Percentiles rank a stretch among this genome's conserved stretches.
phyloP scores from a whole-genome alignment of 108 stramenopile species.

The Asterionellopsis glacialis region DNA sequence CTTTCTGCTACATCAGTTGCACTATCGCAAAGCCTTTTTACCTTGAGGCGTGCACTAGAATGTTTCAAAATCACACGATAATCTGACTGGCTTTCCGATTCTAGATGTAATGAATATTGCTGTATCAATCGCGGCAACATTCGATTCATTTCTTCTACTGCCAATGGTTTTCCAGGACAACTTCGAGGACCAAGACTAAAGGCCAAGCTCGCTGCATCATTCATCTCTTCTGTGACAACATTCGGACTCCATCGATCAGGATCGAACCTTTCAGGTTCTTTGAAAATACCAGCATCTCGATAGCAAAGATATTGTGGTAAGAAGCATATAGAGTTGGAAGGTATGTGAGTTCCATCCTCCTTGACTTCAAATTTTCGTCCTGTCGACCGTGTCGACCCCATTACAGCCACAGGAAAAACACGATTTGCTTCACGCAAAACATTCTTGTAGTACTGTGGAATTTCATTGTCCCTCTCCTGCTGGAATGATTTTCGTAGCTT shows the following conservation, averaged over 20 bases:
- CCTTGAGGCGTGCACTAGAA: too few relatives aligned
- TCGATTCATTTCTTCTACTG: too few relatives aligned
- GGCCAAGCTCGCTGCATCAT: too few relatives aligned
- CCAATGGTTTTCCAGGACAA: too few relatives aligned
- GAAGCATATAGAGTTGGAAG: slow-evolving; percentile 9
- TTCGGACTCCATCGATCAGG: slow-evolving; percentile 10
- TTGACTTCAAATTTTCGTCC: slow-evolving; percentile 7
- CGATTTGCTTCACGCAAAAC: slow-evolving; percentile 13
- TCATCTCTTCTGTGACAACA: too few relatives aligned
- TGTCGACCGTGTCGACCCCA: slow-evolving; percentile 14
- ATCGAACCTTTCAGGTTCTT: slow-evolving; percentile 9
- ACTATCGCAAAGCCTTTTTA: too few relatives aligned
- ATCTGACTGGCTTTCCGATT: too few relatives aligned
- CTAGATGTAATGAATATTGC: too few relatives aligned
- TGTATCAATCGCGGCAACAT: too few relatives aligned
- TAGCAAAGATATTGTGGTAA: slow-evolving; percentile 8
- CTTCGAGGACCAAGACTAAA: too few relatives aligned
- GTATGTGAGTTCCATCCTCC: slow-evolving; percentile 14
- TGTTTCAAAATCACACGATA: too few relatives aligned
- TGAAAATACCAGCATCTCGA: slow-evolving; percentile 8
- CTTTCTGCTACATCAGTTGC: too few relatives aligned
- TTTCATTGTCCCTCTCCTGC: not conserved
- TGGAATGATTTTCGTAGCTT: slow-evolving; percentile 3
- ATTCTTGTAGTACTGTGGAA: slow-evolving; percentile 1
- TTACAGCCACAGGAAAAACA: slow-evolving; percentile 8